phyloP scores from a whole-genome alignment of 1,284 basidiomycete genomes.

The Lignosus rhinocerotis region DNA sequence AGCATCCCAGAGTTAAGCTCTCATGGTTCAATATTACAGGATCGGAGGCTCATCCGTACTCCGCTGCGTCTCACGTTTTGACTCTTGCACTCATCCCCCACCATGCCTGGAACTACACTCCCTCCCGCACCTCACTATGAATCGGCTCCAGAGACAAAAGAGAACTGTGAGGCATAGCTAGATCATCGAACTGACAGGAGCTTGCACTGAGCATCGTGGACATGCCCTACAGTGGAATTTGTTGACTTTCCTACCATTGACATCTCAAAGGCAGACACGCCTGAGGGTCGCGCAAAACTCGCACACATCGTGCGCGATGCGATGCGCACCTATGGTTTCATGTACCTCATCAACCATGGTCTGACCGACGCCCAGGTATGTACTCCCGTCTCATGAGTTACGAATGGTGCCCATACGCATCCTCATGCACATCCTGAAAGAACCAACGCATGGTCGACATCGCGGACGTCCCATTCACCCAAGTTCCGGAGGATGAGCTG shows the following conservation, averaged over 20 bases:
- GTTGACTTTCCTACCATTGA: constrained; percentile 67
- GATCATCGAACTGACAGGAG: not conserved
- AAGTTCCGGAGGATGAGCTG: constrained; percentile 60
- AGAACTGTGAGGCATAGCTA: constrained; percentile 31
- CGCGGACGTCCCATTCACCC: constrained; percentile 58
- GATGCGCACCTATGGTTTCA: constrained; percentile 61
- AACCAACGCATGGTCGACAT: constrained; percentile 58
- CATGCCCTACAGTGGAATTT: constrained; percentile 51
- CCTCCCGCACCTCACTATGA: constrained; percentile 35
- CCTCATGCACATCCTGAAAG: not conserved
- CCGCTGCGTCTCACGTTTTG: no score
- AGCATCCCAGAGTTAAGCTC: no score
- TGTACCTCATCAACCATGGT: constrained; percentile 64
- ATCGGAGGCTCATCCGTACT: no score
- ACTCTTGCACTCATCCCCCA: not conserved
- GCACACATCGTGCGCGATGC: constrained; percentile 56
- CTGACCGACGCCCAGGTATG: constrained; percentile 46
- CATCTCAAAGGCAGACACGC: constrained; percentile 47
- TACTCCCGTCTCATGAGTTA: not conserved
- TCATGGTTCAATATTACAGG: no score
- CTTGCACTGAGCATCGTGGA: not conserved
- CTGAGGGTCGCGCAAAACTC: constrained; percentile 47
- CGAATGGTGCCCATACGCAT: not conserved
- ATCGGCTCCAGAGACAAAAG: constrained; percentile 35
- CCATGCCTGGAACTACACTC: constrained; percentile 10